These are phyloP conservation scores for Trichoderma cornu-damae DNA, from an alignment of 2,329 filamentous ascomycete genomes.

Conservation along the genomic window DNA sequence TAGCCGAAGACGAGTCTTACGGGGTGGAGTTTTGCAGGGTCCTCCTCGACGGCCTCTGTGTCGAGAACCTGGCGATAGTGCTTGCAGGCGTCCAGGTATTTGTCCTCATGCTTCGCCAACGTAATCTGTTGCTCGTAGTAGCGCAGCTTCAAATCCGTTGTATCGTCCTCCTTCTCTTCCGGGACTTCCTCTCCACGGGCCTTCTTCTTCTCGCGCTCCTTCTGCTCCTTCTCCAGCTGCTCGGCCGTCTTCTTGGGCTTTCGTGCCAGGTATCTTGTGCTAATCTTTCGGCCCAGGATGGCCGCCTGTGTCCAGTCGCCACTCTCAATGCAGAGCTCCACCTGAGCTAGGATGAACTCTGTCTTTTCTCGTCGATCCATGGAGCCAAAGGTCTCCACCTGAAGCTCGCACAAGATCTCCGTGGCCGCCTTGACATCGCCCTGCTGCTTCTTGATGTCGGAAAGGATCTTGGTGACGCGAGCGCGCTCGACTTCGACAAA, in stretches of 20 bases:
- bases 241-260: slow-evolving; percentile 88
- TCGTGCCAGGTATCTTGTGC: slow-evolving; percentile 83
- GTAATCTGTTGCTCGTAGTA: slow-evolving; percentile 98
- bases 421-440: slow-evolving; percentile 85
- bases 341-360: slow-evolving; percentile 95
- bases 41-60: slow-evolving; percentile 90
- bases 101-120: slow-evolving; percentile 92
- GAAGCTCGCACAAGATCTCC: slow-evolving; percentile 92
- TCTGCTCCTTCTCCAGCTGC: slow-evolving; percentile 84
- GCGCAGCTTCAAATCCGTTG: slow-evolving; percentile 89
- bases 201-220: slow-evolving; percentile 81
- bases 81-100: slow-evolving; percentile 97
- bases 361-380: slow-evolving; percentile 98
- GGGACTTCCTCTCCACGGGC: slow-evolving; percentile 74
- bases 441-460: slow-evolving; percentile 94
- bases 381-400: slow-evolving; percentile 97
- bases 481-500: slow-evolving; percentile 98
- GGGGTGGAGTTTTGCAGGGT: slow-evolving; percentile 76
- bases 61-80: slow-evolving; percentile 95
- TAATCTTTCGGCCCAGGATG: slow-evolving; percentile 94
- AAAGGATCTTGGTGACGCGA: slow-evolving; percentile 88
- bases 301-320: slow-evolving; percentile 94
- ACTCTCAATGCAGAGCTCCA: slow-evolving; percentile 88
- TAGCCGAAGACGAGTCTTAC: slow-evolving; percentile 52
- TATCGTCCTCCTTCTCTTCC: slow-evolving; percentile 75